Conservation (phyloP, 768 basidiomycete genomes). For the Tricholoma matsutake region DNA sequence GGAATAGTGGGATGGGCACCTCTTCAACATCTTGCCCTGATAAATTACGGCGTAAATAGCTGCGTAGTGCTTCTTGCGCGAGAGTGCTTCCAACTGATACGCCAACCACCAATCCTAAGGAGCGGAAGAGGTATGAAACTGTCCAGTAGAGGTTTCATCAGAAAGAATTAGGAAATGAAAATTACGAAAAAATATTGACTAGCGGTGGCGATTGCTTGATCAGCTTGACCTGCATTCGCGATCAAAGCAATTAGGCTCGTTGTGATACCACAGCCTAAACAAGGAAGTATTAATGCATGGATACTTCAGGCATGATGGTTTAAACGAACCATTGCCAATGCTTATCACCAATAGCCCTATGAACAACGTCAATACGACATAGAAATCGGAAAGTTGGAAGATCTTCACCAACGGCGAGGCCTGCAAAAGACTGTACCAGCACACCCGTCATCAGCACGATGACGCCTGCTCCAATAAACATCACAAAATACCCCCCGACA, state of each 20-base stretch:
- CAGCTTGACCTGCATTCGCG: constrained; percentile 56
- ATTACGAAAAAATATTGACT: constrained; percentile 29
- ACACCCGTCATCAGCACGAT: constrained; percentile 41
- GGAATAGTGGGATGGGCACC: constrained; percentile 29
- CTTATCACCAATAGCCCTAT: constrained; percentile 34
- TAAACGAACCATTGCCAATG: constrained; percentile 37
- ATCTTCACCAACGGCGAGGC: constrained; percentile 40
- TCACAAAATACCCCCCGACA: constrained; percentile 35
- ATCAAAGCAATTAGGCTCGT: constrained; percentile 59
- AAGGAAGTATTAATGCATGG: neutral
- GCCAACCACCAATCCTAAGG: constrained; percentile 56
- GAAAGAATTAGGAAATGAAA: neutral
- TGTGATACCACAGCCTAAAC: constrained; percentile 48
- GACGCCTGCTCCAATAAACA: constrained; percentile 36
- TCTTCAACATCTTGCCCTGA: constrained; percentile 49
- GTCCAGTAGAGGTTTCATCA: neutral
- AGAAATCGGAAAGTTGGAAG: neutral
- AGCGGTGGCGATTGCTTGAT: constrained; percentile 66
- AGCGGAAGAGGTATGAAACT: constrained; percentile 69
- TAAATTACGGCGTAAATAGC: constrained; percentile 38
- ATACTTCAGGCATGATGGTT: no score
- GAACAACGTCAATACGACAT: neutral
- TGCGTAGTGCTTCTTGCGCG: constrained; percentile 49
- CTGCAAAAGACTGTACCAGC: constrained; percentile 31
- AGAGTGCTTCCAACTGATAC: constrained; percentile 55